Conservation (phyloP, 2,329 filamentous ascomycete genomes). For the Madurella mycetomatis region DNA sequence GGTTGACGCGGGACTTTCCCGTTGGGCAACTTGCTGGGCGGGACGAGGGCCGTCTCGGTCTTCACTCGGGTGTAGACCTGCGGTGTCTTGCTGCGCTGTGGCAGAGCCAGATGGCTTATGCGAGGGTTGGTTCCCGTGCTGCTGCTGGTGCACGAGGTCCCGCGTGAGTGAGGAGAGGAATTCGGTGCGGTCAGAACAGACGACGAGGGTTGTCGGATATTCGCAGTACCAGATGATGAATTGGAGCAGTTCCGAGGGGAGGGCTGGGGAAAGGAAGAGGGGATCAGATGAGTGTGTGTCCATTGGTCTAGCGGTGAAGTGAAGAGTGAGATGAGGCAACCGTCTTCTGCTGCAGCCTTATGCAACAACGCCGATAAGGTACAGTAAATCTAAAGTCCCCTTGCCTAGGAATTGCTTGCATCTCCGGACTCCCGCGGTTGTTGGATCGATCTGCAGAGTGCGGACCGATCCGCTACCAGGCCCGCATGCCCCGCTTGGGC, state of each 20-base stretch:
- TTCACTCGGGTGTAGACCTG: not conserved
- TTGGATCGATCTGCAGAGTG: slow-evolving; percentile 1
- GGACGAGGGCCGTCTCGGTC: slow-evolving; percentile 17
- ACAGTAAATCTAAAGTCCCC: not conserved
- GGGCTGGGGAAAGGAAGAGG: slow-evolving; percentile 47
- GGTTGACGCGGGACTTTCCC: slow-evolving; percentile 1
- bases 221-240: slow-evolving; percentile 55
- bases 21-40: not conserved
- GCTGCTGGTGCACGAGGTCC: slow-evolving; percentile 37
- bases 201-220: slow-evolving; percentile 61
- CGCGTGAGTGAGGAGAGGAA: slow-evolving; percentile 60
- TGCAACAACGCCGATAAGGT: not conserved
- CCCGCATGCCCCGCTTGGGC: slow-evolving; percentile 14
- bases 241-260: slow-evolving; percentile 59
- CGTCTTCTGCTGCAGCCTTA: not conserved
- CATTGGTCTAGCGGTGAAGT: not conserved
- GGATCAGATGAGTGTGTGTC: slow-evolving; percentile 25
- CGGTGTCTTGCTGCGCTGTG: slow-evolving; percentile 4
- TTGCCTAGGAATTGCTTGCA: not conserved
- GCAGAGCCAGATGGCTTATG: slow-evolving; percentile 1
- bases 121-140: slow-evolving; percentile 1
- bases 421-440: not conserved
- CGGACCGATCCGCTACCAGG: slow-evolving; percentile 13
- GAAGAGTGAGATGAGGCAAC: not conserved
- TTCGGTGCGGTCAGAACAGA: slow-evolving; percentile 61